Evolutionary conservation across 495 filamentous ascomycete species (phyloP).

Genomic region (Acidomyces sp.): DNA sequence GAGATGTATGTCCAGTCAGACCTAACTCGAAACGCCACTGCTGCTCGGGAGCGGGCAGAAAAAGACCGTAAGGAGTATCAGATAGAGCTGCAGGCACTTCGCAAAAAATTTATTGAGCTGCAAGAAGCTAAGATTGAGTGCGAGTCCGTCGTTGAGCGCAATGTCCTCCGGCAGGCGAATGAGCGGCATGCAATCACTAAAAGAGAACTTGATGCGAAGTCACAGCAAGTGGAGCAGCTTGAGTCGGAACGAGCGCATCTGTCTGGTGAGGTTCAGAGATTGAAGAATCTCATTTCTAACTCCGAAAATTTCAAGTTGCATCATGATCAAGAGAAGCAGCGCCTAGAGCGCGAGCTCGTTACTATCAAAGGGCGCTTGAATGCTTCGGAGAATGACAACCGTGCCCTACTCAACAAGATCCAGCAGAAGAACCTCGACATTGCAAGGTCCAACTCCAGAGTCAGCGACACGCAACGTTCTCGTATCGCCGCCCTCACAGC

Average conservation of each 20-base stretch:
- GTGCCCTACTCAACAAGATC: constrained; percentile 86
- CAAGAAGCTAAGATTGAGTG: constrained; percentile 77
- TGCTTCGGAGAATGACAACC: constrained; percentile 94
- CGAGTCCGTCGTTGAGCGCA: constrained; percentile 67
- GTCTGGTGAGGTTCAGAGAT: constrained; percentile 59
- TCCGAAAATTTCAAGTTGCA: constrained; percentile 75
- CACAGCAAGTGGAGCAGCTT: constrained; percentile 55
- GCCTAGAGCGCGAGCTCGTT: constrained; percentile 80
- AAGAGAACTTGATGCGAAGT: constrained; percentile 63
- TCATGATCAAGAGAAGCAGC: constrained; percentile 86
- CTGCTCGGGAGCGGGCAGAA: constrained; percentile 64
- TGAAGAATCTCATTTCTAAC: constrained; percentile 72
- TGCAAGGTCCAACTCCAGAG: constrained; percentile 74
- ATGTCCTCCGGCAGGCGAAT: constrained; percentile 59
- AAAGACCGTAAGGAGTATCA: constrained; percentile 81
- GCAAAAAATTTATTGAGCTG: constrained; percentile 66
- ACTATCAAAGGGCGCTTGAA: constrained; percentile 81
- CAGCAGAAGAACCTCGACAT: constrained; percentile 98
- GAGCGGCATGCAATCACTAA: constrained; percentile 68
- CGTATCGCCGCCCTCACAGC: constrained; percentile 63
- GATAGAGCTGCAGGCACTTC: constrained; percentile 65
- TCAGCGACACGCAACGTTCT: constrained; percentile 71
- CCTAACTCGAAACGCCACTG: constrained; percentile 73
- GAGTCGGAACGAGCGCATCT: constrained; percentile 65
- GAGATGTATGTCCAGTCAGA: constrained; percentile 98